phyloP scores from a whole-genome alignment of 305 asterid genomes.

The Coffea humblotiana region DNA sequence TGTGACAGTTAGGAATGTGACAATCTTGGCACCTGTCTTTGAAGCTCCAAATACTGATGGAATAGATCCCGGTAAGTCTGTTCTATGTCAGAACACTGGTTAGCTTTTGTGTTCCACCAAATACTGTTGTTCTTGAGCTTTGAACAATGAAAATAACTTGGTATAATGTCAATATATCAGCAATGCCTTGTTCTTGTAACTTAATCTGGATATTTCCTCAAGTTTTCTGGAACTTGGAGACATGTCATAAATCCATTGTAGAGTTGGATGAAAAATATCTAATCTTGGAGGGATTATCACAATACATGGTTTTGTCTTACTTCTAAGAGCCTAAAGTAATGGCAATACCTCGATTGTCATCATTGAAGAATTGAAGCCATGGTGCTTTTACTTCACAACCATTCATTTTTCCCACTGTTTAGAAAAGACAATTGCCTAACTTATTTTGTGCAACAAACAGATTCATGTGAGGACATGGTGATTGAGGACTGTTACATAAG shows the following conservation, averaged over 20 bases:
- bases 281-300: background rate
- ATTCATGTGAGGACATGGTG: constrained; percentile 81
- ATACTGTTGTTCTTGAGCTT: background rate
- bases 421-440: constrained; percentile 21
- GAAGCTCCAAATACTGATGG: constrained; percentile 95
- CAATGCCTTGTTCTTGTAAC: background rate
- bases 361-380: background rate
- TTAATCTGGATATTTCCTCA: constrained; percentile 5
- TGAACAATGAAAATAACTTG: background rate
- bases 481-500: constrained; percentile 89
- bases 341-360: background rate
- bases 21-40: constrained; percentile 70
- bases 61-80: constrained; percentile 72
- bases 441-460: constrained; percentile 32
- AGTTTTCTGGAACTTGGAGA: constrained; percentile 8
- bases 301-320: background rate
- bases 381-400: background rate
- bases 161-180: background rate
- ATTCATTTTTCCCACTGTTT: background rate
- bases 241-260: background rate
- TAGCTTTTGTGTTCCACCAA: background rate
- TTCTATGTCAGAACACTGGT: background rate
- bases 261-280: background rate
- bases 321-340: background rate
- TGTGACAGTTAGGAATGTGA: constrained; percentile 58